Conservation (phyloP, 352 stramenopile genomes). For the Phytopythium delawarense region DNA sequence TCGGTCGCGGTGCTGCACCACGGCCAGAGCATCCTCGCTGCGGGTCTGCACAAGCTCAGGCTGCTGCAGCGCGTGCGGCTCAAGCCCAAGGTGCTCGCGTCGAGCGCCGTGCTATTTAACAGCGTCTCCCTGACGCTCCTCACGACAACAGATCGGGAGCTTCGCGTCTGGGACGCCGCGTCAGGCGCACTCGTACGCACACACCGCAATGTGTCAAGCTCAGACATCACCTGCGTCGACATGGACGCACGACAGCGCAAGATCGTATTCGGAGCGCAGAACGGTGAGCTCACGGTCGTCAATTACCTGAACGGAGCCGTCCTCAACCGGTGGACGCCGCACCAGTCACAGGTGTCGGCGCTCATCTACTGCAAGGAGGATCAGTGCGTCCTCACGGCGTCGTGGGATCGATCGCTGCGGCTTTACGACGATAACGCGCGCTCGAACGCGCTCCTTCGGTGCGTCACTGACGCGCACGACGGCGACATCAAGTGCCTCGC, state of each 20-base stretch:
- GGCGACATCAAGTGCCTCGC: constrained; percentile 74
- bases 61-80: constrained; percentile 58
- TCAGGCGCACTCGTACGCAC: constrained; percentile 51
- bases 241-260: constrained; percentile 68
- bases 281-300: constrained; percentile 59
- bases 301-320: constrained; percentile 78
- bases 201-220: constrained; percentile 41
- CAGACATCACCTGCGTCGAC: constrained; percentile 72
- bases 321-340: constrained; percentile 56
- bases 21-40: constrained; percentile 51
- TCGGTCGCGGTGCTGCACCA: constrained; percentile 60
- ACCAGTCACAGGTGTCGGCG: constrained; percentile 54
- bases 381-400: constrained; percentile 62
- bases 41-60: constrained; percentile 68
- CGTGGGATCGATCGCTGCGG: constrained; percentile 68
- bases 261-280: constrained; percentile 60
- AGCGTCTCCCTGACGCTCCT: constrained; percentile 59
- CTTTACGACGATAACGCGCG: constrained; percentile 66
- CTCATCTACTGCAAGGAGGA: constrained; percentile 79
- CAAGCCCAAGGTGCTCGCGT: constrained; percentile 54
- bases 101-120: constrained; percentile 66
- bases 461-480: constrained; percentile 66
- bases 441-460: constrained; percentile 56
- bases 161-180: constrained; percentile 67
- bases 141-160: constrained; percentile 60